These are phyloP conservation scores for Stemphylium vesicarium DNA, from an alignment of 2,329 filamentous ascomycete genomes.

Conservation along the genomic window DNA sequence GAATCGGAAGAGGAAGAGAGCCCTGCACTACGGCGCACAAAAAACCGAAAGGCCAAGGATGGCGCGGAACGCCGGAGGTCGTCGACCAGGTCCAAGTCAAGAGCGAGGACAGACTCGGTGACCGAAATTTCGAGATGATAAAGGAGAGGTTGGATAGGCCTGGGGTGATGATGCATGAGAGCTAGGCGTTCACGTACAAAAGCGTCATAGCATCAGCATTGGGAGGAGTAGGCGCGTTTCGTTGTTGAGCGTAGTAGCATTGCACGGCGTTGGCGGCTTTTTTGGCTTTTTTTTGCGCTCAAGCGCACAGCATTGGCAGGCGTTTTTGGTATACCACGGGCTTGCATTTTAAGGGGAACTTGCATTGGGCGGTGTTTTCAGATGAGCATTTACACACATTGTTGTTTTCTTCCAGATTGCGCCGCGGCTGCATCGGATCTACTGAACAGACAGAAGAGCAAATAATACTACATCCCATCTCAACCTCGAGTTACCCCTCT, in stretches of 20 bases:
- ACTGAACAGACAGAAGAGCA: conserved; percentile 9
- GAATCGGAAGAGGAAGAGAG: conserved; percentile 49
- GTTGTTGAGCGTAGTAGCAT: conserved; percentile 25
- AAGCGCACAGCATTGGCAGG: conserved; percentile 24
- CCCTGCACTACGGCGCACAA: conserved; percentile 31
- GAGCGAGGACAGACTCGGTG: conserved; percentile 32
- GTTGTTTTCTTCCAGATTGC: conserved; percentile 11
- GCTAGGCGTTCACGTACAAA: not conserved
- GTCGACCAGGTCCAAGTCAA: conserved; percentile 36
- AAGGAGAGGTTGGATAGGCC: conserved; percentile 11
- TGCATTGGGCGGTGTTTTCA: conserved; percentile 39
- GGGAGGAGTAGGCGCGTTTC: conserved; percentile 32
- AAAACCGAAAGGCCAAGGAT: conserved; percentile 44
- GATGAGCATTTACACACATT: conserved; percentile 36
- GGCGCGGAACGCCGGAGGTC: conserved; percentile 45
- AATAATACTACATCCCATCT: conserved; percentile 10
- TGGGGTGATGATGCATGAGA: not conserved
- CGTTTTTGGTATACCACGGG: conserved; percentile 21
- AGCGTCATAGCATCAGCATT: conserved; percentile 31
- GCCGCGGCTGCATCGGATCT: conserved; percentile 11
- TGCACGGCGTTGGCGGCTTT: conserved; percentile 27
- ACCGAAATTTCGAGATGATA: conserved; percentile 41
- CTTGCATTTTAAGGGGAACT: conserved; percentile 15
- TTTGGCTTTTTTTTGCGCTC: conserved; percentile 6
- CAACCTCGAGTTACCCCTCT: not conserved